Evolutionary conservation across 2,329 filamentous ascomycete genomes (phyloP), one percentile per base, ranked within the genome.

Genomic region (Alternaria arborescens): DNA sequence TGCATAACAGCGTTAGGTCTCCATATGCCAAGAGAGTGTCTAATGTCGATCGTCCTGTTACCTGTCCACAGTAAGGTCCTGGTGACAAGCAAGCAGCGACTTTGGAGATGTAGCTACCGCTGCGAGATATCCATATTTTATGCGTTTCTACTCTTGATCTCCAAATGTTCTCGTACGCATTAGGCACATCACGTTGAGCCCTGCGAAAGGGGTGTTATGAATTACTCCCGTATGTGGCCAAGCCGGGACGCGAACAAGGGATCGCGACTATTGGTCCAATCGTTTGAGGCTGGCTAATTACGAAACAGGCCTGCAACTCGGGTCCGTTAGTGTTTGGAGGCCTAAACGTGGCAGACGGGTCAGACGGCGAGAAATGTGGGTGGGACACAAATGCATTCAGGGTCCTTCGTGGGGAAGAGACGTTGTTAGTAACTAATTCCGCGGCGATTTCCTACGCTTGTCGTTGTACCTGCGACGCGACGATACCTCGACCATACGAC

Each of bases 1-100:
- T 48, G 44, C 34, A 40, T 22, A 8, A 32, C 4, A 30, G 26
- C 43, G n/a, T 30, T 42, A 41, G 44, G 43, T 43, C 53, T n/a
- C 38, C 47, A 14, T 30, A 34, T 22, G 53, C 42, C 26, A 38
- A 28, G 42, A 40, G 24, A 28, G 18, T 24, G 44, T 36, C 44
- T n/a, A 51, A 34, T 41, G 20, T 56, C 28, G 53, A 56, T 56
- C 53, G 34, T 32, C 44, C 16, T 36, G 22, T 54, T 22, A 26
- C 14, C 52, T 42, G 18, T 32, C 38, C 46, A 50, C 34, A 24
- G 32, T 26, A 8, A 16, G 4, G n/a, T 36, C 22, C 46, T 38
- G 6, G 1, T 26, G 16, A 24, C 14, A 8, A 50, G 8, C n/a
- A 11, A 32, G 34, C 20, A 50, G 46, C 46, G 6, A 20, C 32